A percentile compares a stretch with the other conserved stretches of the same genome.
Evolutionary conservation across 1,139 yeast species (phyloP).

Genomic region (Hansenula anomala): DNA sequence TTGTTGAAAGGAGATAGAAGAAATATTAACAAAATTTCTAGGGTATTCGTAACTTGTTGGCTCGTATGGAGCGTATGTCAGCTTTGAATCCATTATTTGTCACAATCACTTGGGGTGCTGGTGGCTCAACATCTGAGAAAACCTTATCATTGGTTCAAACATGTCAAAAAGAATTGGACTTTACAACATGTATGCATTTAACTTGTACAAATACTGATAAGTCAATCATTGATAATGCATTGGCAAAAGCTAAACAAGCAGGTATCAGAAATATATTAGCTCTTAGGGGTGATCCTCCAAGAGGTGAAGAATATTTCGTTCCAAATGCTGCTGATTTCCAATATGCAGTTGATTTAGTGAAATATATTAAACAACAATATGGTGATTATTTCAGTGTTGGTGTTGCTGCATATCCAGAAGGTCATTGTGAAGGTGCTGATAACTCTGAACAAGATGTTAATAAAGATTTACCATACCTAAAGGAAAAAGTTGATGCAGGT

Average conservation of each 20-base stretch:
- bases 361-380: constrained; percentile 61
- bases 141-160: constrained; percentile 79
- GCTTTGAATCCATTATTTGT: constrained; percentile 84
- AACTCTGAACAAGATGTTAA: constrained; percentile 53
- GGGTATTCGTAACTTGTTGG: constrained; percentile 79
- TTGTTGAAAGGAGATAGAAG: background rate
- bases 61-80: constrained; percentile 86
- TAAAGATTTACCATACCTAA: constrained; percentile 67
- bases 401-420: constrained; percentile 95
- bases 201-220: constrained; percentile 93
- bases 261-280: constrained; percentile 91
- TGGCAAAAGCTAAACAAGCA: constrained; percentile 60
- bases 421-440: constrained; percentile 84
- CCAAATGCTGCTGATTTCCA: constrained; percentile 35
- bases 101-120: constrained; percentile 98
- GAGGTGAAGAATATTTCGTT: constrained; percentile 69
- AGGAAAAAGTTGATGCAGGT: constrained; percentile 87
- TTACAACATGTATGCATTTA: constrained; percentile 88
- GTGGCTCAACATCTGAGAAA: constrained; percentile 88
- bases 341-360: constrained; percentile 80
- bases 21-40: constrained; percentile 11
- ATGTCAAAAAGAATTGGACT: constrained; percentile 68
- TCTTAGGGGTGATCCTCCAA: constrained; percentile 93
- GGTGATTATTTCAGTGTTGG: constrained; percentile 83
- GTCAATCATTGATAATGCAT: constrained; percentile 72